Percentiles rank a stretch among this genome's conserved stretches.
Conservation (phyloP, 129 eudicot species). For the Erigeron canadensis region DNA sequence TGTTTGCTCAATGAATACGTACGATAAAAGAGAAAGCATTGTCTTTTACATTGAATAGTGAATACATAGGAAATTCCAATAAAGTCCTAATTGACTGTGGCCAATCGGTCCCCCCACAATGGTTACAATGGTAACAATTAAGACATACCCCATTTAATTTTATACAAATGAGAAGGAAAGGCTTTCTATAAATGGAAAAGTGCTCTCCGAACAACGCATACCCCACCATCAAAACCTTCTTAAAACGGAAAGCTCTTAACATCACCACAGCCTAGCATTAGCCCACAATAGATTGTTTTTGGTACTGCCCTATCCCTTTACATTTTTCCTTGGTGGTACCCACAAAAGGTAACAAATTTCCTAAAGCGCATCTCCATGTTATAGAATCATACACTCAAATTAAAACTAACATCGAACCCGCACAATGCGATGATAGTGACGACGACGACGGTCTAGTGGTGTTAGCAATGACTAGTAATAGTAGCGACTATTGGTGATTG, state of each 20-base stretch:
- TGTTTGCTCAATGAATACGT: not conserved
- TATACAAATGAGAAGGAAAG: conserved; percentile 37
- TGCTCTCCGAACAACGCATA: conserved; percentile 25
- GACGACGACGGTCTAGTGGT: too few relatives aligned
- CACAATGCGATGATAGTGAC: too few relatives aligned
- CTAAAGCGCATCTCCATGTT: conserved; percentile 16
- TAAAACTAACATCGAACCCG: too few relatives aligned
- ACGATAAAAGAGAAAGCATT: not conserved
- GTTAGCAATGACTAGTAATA: too few relatives aligned
- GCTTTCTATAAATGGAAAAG: conserved; percentile 37
- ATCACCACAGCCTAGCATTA: conserved; percentile 53
- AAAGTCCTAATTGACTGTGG: conserved; percentile 39
- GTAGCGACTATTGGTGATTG: too few relatives aligned
- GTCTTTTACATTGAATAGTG: conserved; percentile 21
- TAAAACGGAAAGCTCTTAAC: conserved; percentile 42
- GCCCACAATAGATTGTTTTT: conserved; percentile 47
- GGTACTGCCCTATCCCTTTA: conserved; percentile 28
- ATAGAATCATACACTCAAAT: not conserved
- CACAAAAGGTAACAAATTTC: conserved; percentile 17
- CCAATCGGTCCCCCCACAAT: conserved; percentile 37
- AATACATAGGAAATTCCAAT: conserved; percentile 41
- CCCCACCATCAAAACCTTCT: conserved; percentile 35
- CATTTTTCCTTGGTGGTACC: conserved; percentile 27
- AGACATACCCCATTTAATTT: conserved; percentile 37
- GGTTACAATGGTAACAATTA: conserved; percentile 35